Evolutionary conservation across 768 basidiomycete genomes (phyloP), one percentile per base, ranked within the genome.

Genomic region (Cystoderma amianthinum): DNA sequence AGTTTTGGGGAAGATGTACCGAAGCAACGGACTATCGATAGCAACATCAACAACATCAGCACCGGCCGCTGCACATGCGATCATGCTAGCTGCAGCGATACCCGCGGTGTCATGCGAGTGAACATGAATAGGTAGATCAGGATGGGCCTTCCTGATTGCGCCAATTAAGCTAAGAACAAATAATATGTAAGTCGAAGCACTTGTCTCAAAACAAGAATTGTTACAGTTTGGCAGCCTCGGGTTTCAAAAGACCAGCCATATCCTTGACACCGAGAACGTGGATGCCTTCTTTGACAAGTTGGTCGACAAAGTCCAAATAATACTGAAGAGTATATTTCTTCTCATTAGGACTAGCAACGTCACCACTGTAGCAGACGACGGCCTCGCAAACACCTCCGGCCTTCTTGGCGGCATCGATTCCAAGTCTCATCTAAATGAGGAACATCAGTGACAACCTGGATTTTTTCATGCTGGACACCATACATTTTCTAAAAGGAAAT

Each of bases 61-160:
- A 49, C 96, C 96, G n/a, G 96, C 96, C 7, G 85, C 83, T 2
- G 96, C 96, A 17, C 79, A 80, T 3, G 96, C 96, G 45, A 99
- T 65, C 96, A 98, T 98, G 55, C 86, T 92, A n/a, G 95, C 91
- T 36, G 90, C 73, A 20, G 96, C 89, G 54, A 99, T 98, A 64
- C 96, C 96, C 39, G 96, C 96, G 20, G 96, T 99, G 64, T 99
- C 96, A 63, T 99, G 96, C 10, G 96, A 97, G 69, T 99, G 96
- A 25, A 99, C 95, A 60, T 99, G 96, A 61, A 99, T 98, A 21
- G 96, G 94, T 42, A 99, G 77, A 59, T 96, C 93, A 30, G 96
- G 96, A 64, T 98, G 86, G 52, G 90, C 93, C 69, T 89, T 80
- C 58, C 96, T 80, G 63, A 99, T 95, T 10, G 93, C 85, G 49